Percentiles rank a stretch among this genome's conserved stretches.
phyloP scores from a whole-genome alignment of 164 flowering plant genomes.

The Litsea cubeba region DNA sequence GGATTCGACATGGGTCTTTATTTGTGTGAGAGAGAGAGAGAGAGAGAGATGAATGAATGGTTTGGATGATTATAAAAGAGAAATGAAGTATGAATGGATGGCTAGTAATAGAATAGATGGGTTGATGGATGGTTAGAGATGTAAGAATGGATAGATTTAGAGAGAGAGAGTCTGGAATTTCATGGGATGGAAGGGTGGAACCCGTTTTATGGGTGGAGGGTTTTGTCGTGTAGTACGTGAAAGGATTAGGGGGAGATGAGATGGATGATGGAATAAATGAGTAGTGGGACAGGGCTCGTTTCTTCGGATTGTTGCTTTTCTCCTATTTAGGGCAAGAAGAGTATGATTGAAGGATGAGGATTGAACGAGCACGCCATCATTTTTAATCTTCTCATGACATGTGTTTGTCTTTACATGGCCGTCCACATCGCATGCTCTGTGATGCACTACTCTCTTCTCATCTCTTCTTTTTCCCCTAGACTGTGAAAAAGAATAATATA shows the following conservation, averaged over 20 bases:
- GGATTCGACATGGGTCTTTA: slow-evolving; percentile 5
- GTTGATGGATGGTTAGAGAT: neutral
- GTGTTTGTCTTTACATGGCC: slow-evolving; percentile 2
- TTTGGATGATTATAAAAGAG: neutral
- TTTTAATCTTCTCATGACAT: neutral
- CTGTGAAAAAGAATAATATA: neutral
- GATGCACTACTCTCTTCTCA: neutral
- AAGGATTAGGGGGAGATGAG: neutral
- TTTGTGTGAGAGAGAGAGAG: neutral
- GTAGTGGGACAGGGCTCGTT: neutral
- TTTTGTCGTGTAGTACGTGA: slow-evolving; percentile 11
- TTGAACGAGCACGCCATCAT: slow-evolving; percentile 4
- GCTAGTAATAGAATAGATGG: too few relatives aligned
- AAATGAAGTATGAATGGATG: neutral
- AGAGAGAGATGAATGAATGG: neutral
- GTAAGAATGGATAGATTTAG: too few relatives aligned
- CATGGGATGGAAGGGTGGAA: neutral
- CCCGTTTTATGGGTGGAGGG: slow-evolving; percentile 14
- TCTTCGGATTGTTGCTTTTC: neutral
- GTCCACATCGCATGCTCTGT: slow-evolving; percentile 8
- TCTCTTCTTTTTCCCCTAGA: neutral
- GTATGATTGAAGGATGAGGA: slow-evolving; percentile 5
- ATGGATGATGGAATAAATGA: neutral
- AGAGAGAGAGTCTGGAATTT: slow-evolving; percentile 10
- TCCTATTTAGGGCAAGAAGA: neutral